Conservation (phyloP, 495 filamentous ascomycete species). For the Xylaria telfairii region DNA sequence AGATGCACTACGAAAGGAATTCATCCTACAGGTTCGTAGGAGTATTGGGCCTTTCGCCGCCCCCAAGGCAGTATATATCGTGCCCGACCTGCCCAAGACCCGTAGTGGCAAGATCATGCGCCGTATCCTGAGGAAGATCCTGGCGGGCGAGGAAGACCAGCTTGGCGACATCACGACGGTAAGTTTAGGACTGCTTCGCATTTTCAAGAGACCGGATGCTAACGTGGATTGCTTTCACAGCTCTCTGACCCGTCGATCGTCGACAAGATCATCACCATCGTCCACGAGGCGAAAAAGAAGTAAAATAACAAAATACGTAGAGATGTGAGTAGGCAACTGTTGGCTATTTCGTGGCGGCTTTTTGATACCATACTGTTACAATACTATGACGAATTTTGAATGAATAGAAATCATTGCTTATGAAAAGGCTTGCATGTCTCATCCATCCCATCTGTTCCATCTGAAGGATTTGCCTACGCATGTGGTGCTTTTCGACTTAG, state of each 20-base stretch:
- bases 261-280: constrained; percentile 82
- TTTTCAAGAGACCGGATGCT: constrained; percentile 36
- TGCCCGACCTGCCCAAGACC: constrained; percentile 95
- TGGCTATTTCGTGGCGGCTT: constrained; percentile 16
- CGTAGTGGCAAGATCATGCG: constrained; percentile 98
- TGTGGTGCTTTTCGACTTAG: no score
- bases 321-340: constrained; percentile 16
- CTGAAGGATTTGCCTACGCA: not conserved
- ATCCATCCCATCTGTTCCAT: no score
- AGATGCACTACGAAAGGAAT: constrained; percentile 88
- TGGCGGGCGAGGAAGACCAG: constrained; percentile 96
- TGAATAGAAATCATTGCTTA: constrained; percentile 9
- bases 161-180: constrained; percentile 92
- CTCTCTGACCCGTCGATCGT: constrained; percentile 91
- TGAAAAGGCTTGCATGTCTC: not conserved
- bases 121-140: constrained; percentile 93
- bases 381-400: constrained; percentile 20
- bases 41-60: constrained; percentile 97
- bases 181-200: constrained; percentile 44
- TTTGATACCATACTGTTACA: constrained; percentile 31
- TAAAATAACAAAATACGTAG: constrained; percentile 35
- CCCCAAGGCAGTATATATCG: constrained; percentile 88
- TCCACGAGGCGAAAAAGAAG: constrained; percentile 65
- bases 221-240: constrained; percentile 52
- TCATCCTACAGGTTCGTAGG: constrained; percentile 93